Conservation (phyloP, 371 early-diverging fungal genomes). For the Mortierella sp. region DNA sequence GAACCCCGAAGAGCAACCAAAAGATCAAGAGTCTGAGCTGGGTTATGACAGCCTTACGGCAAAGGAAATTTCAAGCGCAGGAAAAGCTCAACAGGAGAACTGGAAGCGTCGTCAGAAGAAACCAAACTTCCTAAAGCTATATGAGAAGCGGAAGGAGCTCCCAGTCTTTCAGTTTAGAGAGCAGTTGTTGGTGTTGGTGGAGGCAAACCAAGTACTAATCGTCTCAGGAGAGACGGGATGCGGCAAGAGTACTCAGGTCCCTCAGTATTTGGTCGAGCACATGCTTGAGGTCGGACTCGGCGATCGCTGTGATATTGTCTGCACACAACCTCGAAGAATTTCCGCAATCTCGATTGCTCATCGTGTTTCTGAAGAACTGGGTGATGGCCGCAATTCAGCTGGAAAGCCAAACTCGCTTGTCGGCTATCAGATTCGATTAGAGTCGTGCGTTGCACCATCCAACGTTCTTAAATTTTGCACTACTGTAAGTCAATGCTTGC, state of each 20-base stretch:
- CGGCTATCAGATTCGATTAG: constrained; percentile 89
- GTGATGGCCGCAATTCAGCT: constrained; percentile 61
- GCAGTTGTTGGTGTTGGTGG: constrained; percentile 62
- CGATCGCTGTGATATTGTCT: constrained; percentile 70
- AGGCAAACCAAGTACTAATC: constrained; percentile 74
- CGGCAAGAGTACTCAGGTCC: constrained; percentile 95
- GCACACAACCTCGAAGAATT: constrained; percentile 97
- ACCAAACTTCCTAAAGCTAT: constrained; percentile 54
- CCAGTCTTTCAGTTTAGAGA: constrained; percentile 71
- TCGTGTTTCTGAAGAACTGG: constrained; percentile 87
- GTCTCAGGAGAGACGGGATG: constrained; percentile 93
- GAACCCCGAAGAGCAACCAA: constrained; percentile 21
- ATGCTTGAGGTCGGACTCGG: constrained; percentile 56
- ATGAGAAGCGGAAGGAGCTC: constrained; percentile 65
- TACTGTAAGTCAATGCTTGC: constrained; percentile 56
- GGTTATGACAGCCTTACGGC: neutral
- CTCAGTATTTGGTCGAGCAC: constrained; percentile 85
- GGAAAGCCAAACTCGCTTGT: constrained; percentile 69
- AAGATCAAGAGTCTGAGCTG: constrained; percentile 11
- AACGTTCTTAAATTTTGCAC: constrained; percentile 80
- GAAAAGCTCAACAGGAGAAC: constrained; percentile 26
- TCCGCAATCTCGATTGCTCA: constrained; percentile 94
- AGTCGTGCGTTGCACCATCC: constrained; percentile 63
- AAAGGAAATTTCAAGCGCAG: constrained; percentile 19
- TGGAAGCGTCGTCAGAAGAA: constrained; percentile 50